Evolutionary conservation across 306 rosid genomes (phyloP).

Genomic region (Lotus japonicus): DNA sequence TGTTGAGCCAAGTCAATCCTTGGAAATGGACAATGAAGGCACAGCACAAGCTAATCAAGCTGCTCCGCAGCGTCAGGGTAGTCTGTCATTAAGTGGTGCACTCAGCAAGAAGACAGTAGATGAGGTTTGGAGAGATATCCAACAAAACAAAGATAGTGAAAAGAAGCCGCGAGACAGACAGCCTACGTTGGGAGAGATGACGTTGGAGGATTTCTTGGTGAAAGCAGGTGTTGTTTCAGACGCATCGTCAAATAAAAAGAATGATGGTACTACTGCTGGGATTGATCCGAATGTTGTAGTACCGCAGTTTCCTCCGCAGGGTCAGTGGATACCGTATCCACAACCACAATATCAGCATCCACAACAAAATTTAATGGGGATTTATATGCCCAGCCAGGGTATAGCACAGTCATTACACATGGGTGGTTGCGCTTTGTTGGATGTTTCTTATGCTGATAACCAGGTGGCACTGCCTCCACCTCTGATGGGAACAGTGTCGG

Average conservation of each 20-base stretch:
- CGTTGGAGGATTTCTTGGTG: slow-evolving; percentile 95
- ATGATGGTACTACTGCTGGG: slow-evolving; percentile 30
- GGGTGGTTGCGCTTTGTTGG: slow-evolving; percentile 59
- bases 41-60: slow-evolving; percentile 48
- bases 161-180: slow-evolving; percentile 65
- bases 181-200: slow-evolving; percentile 94
- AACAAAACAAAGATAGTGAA: slow-evolving; percentile 54
- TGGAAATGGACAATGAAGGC: slow-evolving; percentile 43
- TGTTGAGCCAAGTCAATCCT: slow-evolving; percentile 70
- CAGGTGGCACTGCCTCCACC: slow-evolving; percentile 62
- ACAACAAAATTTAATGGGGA: slow-evolving; percentile 68
- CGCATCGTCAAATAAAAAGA: slow-evolving; percentile 42
- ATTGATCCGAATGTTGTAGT: slow-evolving; percentile 39
- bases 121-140: slow-evolving; percentile 98
- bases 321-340: slow-evolving; percentile 78
- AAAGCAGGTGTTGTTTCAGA: slow-evolving; percentile 91
- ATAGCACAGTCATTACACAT: slow-evolving; percentile 59
- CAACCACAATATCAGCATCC: slow-evolving; percentile 69
- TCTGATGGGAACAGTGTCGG: slow-evolving; percentile 74
- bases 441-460: slow-evolving; percentile 53
- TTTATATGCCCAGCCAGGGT: slow-evolving; percentile 69
- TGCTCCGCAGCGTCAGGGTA: slow-evolving; percentile 70
- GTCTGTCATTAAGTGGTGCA: slow-evolving; percentile 63
- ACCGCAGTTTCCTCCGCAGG: slow-evolving; percentile 54
- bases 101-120: slow-evolving; percentile 93